These are phyloP conservation scores for Cardamine occulta DNA, from an alignment of 345 rosid species.

Conservation along the genomic window DNA sequence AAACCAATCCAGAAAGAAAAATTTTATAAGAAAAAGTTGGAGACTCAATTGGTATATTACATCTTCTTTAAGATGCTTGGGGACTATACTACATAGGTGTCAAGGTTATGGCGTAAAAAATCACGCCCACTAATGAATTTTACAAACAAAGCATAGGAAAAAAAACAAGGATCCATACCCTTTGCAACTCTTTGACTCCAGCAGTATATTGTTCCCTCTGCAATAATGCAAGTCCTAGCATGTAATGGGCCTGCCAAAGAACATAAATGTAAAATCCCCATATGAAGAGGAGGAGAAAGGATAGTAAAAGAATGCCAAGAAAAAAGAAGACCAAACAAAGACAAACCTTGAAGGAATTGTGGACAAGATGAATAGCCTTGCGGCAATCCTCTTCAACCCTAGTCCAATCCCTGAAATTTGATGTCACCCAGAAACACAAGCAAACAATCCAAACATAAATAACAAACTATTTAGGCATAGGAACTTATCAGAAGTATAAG, in stretches of 20 bases:
- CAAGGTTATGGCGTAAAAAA: not conserved
- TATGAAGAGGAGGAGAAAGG: not conserved
- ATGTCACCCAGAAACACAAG: slow-evolving; percentile 23
- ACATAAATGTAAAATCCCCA: slow-evolving; percentile 22
- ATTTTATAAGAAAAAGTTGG: slow-evolving; percentile 4
- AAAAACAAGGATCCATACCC: slow-evolving; percentile 50
- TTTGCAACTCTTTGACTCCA: slow-evolving; percentile 75
- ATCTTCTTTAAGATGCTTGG: not conserved
- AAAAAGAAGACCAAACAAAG: slow-evolving; percentile 7
- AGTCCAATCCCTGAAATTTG: slow-evolving; percentile 68
- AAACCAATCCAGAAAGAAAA: not conserved
- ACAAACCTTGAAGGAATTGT: slow-evolving; percentile 69
- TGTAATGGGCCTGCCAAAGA: slow-evolving; percentile 72
- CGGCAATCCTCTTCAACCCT: slow-evolving; percentile 84
- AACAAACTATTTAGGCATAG: not conserved
- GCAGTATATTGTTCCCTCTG: slow-evolving; percentile 53
- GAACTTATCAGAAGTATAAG: not conserved
- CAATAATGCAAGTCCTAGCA: slow-evolving; percentile 83
- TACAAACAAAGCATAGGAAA: not conserved
- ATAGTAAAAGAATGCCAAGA: not conserved
- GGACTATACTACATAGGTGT: slow-evolving; percentile 15
- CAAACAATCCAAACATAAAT: slow-evolving; percentile 1
- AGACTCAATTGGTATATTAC: not conserved
- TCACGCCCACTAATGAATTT: not conserved
- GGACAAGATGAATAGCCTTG: slow-evolving; percentile 74